Evolutionary conservation across 2,329 filamentous ascomycete genomes (phyloP).

Genomic region (Aspergillus intermedius): DNA sequence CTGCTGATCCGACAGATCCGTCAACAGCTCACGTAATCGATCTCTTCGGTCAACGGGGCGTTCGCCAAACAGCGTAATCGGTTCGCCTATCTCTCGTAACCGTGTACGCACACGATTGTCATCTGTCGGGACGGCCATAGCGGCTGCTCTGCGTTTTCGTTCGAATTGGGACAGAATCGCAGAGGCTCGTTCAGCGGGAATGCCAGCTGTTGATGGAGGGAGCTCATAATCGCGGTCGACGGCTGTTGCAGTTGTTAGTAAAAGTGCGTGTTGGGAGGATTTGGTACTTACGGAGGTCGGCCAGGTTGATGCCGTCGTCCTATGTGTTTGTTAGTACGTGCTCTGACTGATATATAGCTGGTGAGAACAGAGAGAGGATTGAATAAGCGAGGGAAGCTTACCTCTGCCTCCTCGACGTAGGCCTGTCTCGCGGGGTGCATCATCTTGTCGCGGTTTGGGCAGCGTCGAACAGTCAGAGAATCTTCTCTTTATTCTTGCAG

Average conservation of each 20-base stretch:
- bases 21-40: constrained; percentile 73
- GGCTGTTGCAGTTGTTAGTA: constrained; percentile 33
- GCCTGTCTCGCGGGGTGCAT: constrained; percentile 87
- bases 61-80: constrained; percentile 91
- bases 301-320: constrained; percentile 56
- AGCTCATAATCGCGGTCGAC: constrained; percentile 81
- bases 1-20: constrained; percentile 61
- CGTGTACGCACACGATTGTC: constrained; percentile 76
- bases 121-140: constrained; percentile 88
- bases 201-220: constrained; percentile 57
- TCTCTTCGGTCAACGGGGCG: constrained; percentile 79
- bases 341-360: constrained; percentile 5
- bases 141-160: constrained; percentile 80
- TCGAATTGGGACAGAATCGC: constrained; percentile 83
- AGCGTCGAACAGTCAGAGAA: not conserved
- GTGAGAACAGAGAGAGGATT: not conserved
- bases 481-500: not conserved
- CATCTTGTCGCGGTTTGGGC: constrained; percentile 28
- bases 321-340: constrained; percentile 24
- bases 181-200: constrained; percentile 73
- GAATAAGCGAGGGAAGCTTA: constrained; percentile 38
- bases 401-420: constrained; percentile 81
- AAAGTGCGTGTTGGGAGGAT: not conserved
- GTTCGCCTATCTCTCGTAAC: constrained; percentile 82
- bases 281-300: constrained; percentile 54